These are phyloP conservation scores for Saccharata proteae DNA, from an alignment of 2,329 filamentous ascomycete genomes.

Conservation along the genomic window DNA sequence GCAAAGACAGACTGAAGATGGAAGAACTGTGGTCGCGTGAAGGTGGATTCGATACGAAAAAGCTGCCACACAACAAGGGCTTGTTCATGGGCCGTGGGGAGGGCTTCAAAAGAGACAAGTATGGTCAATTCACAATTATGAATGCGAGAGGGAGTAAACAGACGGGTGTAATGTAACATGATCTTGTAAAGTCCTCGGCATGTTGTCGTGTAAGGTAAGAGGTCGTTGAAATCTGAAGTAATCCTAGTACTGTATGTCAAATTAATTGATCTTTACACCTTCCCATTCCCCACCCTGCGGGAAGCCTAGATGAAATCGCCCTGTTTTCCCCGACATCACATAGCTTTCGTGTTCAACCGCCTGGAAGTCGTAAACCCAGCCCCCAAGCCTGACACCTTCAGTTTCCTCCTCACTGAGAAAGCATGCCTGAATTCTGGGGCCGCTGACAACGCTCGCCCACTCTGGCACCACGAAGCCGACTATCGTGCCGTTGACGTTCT, in stretches of 20 bases:
- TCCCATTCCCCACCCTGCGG: constrained; percentile 30
- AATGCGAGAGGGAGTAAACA: too few relatives aligned
- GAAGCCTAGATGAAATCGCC: constrained; percentile 31
- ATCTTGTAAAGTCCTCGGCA: too few relatives aligned
- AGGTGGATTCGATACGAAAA: constrained; percentile 4
- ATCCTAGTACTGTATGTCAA: too few relatives aligned
- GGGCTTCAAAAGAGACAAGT: too few relatives aligned
- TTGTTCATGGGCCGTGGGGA: too few relatives aligned
- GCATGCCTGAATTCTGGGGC: constrained; percentile 26
- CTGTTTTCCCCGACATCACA: constrained; percentile 28
- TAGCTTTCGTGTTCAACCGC: constrained; percentile 20
- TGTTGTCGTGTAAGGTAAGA: too few relatives aligned
- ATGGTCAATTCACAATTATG: too few relatives aligned
- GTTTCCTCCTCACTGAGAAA: constrained; percentile 20
- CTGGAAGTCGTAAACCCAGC: constrained; percentile 26
- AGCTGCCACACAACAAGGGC: too few relatives aligned
- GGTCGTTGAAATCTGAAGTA: too few relatives aligned
- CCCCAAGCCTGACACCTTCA: constrained; percentile 21
- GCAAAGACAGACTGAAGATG: constrained; percentile 40
- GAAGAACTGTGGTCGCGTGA: constrained; percentile 20
- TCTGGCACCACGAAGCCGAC: constrained; percentile 28
- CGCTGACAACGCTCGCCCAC: constrained; percentile 30
- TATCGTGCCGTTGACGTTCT: constrained; percentile 24
- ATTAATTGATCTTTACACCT: too few relatives aligned
- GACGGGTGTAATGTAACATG: too few relatives aligned